Conservation (phyloP, 805 yeast species). For the Yarrowia sp. region DNA sequence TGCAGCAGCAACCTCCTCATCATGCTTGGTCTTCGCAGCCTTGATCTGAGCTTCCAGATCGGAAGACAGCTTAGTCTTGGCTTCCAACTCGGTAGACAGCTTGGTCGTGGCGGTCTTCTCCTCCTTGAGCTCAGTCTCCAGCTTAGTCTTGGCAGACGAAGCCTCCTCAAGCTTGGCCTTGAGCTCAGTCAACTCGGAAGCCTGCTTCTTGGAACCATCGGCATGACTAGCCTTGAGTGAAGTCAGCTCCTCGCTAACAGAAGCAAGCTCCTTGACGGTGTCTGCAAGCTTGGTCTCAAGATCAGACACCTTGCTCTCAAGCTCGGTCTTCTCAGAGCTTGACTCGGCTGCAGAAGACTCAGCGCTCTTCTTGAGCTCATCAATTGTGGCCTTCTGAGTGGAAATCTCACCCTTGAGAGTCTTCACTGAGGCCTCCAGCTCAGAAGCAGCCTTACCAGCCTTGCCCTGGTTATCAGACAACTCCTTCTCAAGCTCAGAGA, state of each 20-base stretch:
- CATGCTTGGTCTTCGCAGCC: not conserved
- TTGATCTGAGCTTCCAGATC: constrained; percentile 8
- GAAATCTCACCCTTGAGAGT: constrained; percentile 16
- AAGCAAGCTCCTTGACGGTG: not conserved
- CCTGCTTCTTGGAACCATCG: constrained; percentile 15
- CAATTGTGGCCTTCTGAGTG: constrained; percentile 6
- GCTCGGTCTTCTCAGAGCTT: constrained; percentile 9
- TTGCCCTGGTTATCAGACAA: constrained; percentile 14
- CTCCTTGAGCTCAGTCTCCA: constrained; percentile 5
- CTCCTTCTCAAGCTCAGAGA: constrained; percentile 37
- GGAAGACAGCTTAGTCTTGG: constrained; percentile 1
- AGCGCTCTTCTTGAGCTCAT: constrained; percentile 36
- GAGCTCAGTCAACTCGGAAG: constrained; percentile 2
- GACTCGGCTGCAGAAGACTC: constrained; percentile 17
- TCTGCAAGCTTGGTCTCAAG: constrained; percentile 3
- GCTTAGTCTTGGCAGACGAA: constrained; percentile 3
- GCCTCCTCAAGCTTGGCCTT: constrained; percentile 17
- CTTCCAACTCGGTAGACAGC: not conserved
- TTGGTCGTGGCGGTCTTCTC: constrained; percentile 5
- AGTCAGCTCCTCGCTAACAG: not conserved
- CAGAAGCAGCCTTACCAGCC: constrained; percentile 24
- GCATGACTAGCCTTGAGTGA: constrained; percentile 5
- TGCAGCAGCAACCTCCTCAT: too few species aligned
- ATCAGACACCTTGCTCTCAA: not conserved
- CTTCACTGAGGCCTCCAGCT: constrained; percentile 17